Base-by-base conservation (phyloP, 2,329 filamentous ascomycete species). In the Colletotrichum caudatum region DNA sequence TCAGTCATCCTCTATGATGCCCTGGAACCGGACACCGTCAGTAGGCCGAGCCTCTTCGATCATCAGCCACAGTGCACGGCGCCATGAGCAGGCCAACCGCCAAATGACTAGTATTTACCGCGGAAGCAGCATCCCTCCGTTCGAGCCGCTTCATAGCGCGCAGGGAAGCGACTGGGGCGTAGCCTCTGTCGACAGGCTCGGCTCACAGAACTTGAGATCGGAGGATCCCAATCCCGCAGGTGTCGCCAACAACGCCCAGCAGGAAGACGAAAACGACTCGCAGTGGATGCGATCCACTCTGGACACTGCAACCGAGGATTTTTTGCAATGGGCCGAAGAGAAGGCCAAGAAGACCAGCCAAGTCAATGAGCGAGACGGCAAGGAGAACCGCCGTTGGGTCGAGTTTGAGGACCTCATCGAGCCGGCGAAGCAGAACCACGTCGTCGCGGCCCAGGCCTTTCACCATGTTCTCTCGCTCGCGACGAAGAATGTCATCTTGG, bases 381-480 rank as follows among this genome's bases (percentile, higher is more conserved):
- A 78, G 7, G 73, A 74, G 39, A 72, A 74, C 53, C 79, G 81
- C 14, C 80, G 77, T 20, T 89, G 85, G 81, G 83, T 96, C 53
- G 82, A 86, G 0, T 97, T 98, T 77, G 89, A 91, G 57, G 83
- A 89, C 60, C 81, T 97, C 12, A 88, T 96, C 56, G 85, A 88
- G n/a, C 87, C 89, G 0, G 77, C 77, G 12, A 81, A 84, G 58
- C 82, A 83, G 53, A 89, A 88, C 39, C 86, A 84, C 46, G 82
- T 88, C 39, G 90, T 94, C 16, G 93, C 92, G 11, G 90, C 92
- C 2, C 92, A 94, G 78, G 93, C 90, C 0, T 92, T 94, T 78
- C 89, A 92, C 81, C 93, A 96, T 78, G 85, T 93, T 2, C 86
- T 97, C 18, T 85, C 87, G 14, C 85, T 96, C 54, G 91, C 89